phyloP scores from a whole-genome alignment of 345 rosid species.

The Eucalyptus victrix region DNA sequence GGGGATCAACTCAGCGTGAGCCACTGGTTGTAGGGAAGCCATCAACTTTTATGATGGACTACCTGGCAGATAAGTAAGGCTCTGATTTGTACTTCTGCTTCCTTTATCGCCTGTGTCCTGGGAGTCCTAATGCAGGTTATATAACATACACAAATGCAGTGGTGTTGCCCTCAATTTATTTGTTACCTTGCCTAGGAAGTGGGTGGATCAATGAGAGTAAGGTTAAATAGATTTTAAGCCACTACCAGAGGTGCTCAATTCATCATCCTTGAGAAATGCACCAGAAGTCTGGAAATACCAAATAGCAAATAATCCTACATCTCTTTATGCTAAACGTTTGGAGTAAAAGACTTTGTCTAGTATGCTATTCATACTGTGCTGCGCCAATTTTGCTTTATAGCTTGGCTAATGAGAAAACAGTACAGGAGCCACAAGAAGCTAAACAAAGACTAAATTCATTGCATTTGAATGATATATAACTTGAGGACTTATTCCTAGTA shows the following conservation, averaged over 20 bases:
- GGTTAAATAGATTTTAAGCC: not conserved
- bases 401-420: not conserved
- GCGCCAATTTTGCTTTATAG: not conserved
- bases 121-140: not conserved
- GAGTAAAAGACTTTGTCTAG: not conserved
- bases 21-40: conserved; percentile 96
- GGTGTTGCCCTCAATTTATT: not conserved
- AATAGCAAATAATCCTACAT: not conserved
- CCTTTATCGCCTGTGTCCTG: not conserved
- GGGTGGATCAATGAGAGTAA: not conserved
- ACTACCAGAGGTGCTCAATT: not conserved
- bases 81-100: not conserved
- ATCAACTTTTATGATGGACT: conserved; percentile 97
- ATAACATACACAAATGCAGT: not conserved
- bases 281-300: not conserved
- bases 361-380: not conserved
- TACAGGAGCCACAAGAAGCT: not conserved
- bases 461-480: not conserved
- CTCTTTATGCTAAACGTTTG: not conserved
- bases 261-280: not conserved
- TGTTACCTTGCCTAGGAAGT: not conserved
- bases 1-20: conserved; percentile 76
- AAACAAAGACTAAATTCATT: not conserved
- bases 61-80: conserved; percentile 69
- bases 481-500: not conserved